These are phyloP conservation scores for Leccinum sublutescens DNA, from an alignment of 768 basidiomycete species.

Conservation along the genomic window DNA sequence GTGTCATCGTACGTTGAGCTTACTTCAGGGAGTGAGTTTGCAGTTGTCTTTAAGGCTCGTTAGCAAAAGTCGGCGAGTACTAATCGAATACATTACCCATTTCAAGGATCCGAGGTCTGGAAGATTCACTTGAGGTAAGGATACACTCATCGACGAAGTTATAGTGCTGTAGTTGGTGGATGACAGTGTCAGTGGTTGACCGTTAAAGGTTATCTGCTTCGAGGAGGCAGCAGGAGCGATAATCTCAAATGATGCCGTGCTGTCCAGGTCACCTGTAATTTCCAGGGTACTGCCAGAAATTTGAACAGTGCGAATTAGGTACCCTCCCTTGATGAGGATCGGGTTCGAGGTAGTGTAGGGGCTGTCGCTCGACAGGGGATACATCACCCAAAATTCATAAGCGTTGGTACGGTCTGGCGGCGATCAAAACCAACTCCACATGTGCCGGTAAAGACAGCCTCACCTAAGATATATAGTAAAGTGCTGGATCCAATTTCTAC, in stretches of 20 bases:
- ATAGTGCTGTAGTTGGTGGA: conserved; percentile 45
- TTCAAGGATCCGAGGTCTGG: conserved; percentile 20
- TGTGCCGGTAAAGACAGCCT: conserved; percentile 4
- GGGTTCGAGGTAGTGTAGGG: conserved; percentile 40
- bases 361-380: conserved; percentile 30
- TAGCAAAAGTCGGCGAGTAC: background rate
- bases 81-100: conserved; percentile 10
- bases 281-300: conserved; percentile 38
- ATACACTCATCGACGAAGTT: conserved; percentile 19
- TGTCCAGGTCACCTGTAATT: conserved; percentile 45
- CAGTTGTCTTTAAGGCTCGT: conserved; percentile 22
- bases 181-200: conserved; percentile 30
- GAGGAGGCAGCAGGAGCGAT: conserved; percentile 43
- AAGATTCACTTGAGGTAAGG: conserved; percentile 16
- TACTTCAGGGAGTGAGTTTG: conserved; percentile 37
- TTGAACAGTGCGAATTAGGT: conserved; percentile 42
- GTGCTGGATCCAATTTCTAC: conserved; percentile 40
- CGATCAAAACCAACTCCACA: conserved; percentile 1
- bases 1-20: conserved; percentile 39
- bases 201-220: conserved; percentile 44
- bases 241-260: conserved; percentile 44
- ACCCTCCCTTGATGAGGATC: conserved; percentile 48
- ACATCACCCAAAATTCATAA: conserved; percentile 52
- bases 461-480: conserved; percentile 47
- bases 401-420: conserved; percentile 45